A percentile compares a stretch with the other conserved stretches of the same genome.
These are phyloP conservation scores for Liquidambar formosana DNA, from an alignment of 164 flowering plant genomes.

Conservation along the genomic window DNA sequence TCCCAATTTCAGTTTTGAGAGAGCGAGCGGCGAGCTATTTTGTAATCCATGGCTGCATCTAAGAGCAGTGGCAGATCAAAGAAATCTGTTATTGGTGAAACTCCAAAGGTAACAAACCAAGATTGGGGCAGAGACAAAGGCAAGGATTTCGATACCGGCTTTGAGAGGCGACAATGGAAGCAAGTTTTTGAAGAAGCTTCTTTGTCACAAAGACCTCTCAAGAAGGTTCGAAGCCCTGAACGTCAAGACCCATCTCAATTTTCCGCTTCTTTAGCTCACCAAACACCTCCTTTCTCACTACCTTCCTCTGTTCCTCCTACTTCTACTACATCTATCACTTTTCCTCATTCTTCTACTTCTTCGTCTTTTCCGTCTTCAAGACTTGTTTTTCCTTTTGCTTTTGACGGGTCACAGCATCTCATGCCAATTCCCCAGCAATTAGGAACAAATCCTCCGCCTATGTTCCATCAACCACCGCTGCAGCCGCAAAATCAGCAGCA, in stretches of 20 bases:
- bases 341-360: background rate
- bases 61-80: slow-evolving; percentile 36
- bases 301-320: slow-evolving; percentile 15
- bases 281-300: slow-evolving; percentile 12
- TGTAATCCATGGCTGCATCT: slow-evolving; percentile 29
- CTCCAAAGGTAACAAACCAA: slow-evolving; percentile 13
- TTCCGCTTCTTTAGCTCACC: slow-evolving; percentile 11
- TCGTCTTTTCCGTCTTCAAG: slow-evolving; percentile 31
- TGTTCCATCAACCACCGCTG: slow-evolving; percentile 12
- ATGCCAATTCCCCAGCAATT: slow-evolving; percentile 25
- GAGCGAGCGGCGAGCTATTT: slow-evolving; percentile 26
- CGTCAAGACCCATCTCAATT: slow-evolving; percentile 27
- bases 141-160: slow-evolving; percentile 8
- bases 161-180: slow-evolving; percentile 44
- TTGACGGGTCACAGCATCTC: slow-evolving; percentile 41
- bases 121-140: slow-evolving; percentile 29
- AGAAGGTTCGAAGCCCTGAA: slow-evolving; percentile 69
- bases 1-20: background rate
- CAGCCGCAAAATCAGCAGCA: slow-evolving; percentile 43
- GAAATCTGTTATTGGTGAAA: slow-evolving; percentile 22
- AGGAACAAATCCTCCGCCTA: slow-evolving; percentile 14
- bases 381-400: slow-evolving; percentile 59
- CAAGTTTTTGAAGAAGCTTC: slow-evolving; percentile 64
- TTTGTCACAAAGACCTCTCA: slow-evolving; percentile 56
- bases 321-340: slow-evolving; percentile 2